Evolutionary conservation across 805 yeast genomes (phyloP).

Genomic region (Allodekkera sacchari): DNA sequence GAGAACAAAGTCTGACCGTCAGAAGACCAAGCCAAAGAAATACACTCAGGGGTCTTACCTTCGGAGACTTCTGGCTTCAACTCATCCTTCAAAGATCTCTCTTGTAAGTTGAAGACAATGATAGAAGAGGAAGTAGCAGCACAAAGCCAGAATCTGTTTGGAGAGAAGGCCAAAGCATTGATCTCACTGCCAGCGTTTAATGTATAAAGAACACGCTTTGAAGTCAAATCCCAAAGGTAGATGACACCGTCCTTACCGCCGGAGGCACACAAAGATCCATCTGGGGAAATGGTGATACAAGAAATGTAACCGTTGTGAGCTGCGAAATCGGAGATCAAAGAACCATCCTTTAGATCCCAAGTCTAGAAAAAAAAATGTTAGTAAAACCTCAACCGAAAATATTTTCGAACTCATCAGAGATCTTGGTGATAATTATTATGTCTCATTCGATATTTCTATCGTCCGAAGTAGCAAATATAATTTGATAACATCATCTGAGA

Average conservation of each 20-base stretch:
- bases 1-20: slow-evolving; percentile 99
- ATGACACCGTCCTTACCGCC: slow-evolving; percentile 99
- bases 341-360: slow-evolving; percentile 76
- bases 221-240: slow-evolving; percentile 95
- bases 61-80: slow-evolving; percentile 96
- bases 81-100: slow-evolving; percentile 89
- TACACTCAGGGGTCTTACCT: slow-evolving; percentile 96
- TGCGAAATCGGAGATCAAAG: slow-evolving; percentile 88
- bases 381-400: slow-evolving; percentile 2
- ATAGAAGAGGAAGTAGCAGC: slow-evolving; percentile 98
- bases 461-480: slow-evolving; percentile 99
- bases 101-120: slow-evolving; percentile 97
- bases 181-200: slow-evolving; percentile 94
- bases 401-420: slow-evolving; percentile 66
- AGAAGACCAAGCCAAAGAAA: slow-evolving; percentile 99
- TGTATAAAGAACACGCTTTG: slow-evolving; percentile 82
- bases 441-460: slow-evolving; percentile 79
- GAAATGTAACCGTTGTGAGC: slow-evolving; percentile 99
- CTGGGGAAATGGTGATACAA: slow-evolving; percentile 97
- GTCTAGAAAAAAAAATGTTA: slow-evolving; percentile 42
- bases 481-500: slow-evolving; percentile 58
- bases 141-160: slow-evolving; percentile 99
- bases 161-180: slow-evolving; percentile 98
- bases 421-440: slow-evolving; percentile 94
- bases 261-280: slow-evolving; percentile 98